Conservation (phyloP, 2,329 filamentous ascomycete genomes). For the Didymella pomorum region DNA sequence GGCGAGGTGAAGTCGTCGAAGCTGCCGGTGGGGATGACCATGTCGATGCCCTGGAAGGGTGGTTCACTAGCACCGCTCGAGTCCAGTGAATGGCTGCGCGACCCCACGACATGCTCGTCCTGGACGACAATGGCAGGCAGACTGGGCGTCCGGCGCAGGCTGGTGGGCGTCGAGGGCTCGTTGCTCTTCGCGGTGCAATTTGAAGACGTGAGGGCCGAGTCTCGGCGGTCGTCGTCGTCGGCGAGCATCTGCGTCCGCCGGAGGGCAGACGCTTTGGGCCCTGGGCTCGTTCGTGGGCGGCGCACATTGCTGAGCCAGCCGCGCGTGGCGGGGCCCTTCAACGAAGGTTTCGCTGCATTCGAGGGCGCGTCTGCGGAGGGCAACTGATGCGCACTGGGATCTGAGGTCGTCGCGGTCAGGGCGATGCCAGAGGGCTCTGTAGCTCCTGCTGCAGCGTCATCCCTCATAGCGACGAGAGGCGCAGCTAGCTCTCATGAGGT, state of each 20-base stretch:
- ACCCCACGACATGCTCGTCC: slow-evolving; percentile 41
- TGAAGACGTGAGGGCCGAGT: slow-evolving; percentile 52
- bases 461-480: slow-evolving; percentile 42
- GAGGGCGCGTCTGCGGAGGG: slow-evolving; percentile 17
- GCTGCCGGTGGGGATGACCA: slow-evolving; percentile 63
- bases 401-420: slow-evolving; percentile 24
- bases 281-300: slow-evolving; percentile 49
- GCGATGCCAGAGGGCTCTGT: slow-evolving; percentile 33
- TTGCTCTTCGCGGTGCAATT: slow-evolving; percentile 43
- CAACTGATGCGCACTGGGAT: slow-evolving; percentile 11
- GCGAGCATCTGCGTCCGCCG: slow-evolving; percentile 39
- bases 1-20: slow-evolving; percentile 62
- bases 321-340: slow-evolving; percentile 38
- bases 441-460: slow-evolving; percentile 35
- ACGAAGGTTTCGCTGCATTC: slow-evolving; percentile 25
- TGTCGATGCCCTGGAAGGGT: slow-evolving; percentile 59
- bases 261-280: slow-evolving; percentile 43
- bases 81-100: slow-evolving; percentile 25
- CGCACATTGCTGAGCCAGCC: slow-evolving; percentile 50
- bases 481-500: slow-evolving; percentile 42
- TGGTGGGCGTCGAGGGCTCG: slow-evolving; percentile 42
- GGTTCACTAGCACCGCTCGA: slow-evolving; percentile 20
- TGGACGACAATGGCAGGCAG: slow-evolving; percentile 57
- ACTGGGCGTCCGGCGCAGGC: slow-evolving; percentile 50
- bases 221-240: slow-evolving; percentile 49